phyloP scores from a whole-genome alignment of 768 basidiomycete species.

The Tulasnella sp. region DNA sequence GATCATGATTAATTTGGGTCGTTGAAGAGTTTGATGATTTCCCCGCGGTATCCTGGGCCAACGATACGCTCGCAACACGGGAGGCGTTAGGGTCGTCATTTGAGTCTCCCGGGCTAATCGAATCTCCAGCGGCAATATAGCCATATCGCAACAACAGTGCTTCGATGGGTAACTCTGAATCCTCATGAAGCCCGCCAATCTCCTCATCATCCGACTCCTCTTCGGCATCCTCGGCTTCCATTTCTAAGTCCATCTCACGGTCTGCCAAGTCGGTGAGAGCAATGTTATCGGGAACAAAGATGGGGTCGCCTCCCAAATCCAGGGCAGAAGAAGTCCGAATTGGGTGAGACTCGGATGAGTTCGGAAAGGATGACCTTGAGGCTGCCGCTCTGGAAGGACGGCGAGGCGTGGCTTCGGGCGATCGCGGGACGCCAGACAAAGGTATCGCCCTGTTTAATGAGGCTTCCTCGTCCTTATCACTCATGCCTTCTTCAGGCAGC shows the following conservation, averaged over 20 bases:
- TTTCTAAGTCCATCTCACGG: conserved; percentile 20
- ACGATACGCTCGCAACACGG: neutral
- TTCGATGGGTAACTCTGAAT: conserved; percentile 37
- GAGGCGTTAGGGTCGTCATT: neutral
- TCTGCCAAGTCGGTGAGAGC: neutral
- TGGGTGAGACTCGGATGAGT: neutral
- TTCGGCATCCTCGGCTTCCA: conserved; percentile 25
- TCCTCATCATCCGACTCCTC: conserved; percentile 30
- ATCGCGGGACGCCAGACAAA: neutral
- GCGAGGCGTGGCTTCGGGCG: neutral
- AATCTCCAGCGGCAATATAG: conserved; percentile 22
- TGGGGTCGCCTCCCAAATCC: conserved; percentile 19
- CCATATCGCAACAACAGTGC: conserved; percentile 33
- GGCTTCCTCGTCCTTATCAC: neutral
- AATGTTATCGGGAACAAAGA: neutral
- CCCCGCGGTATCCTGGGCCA: too few relatives aligned
- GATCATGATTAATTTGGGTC: neutral
- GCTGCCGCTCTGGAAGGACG: neutral
- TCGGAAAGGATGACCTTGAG: neutral
- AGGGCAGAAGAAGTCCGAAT: neutral
- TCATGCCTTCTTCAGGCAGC: neutral
- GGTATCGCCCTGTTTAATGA: neutral
- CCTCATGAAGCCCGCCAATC: conserved; percentile 33
- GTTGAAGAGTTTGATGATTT: neutral
- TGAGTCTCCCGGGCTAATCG: neutral